Evolutionary conservation across 176 grass and related monocot species (phyloP).

Genomic region (Aegilops umbellulata): DNA sequence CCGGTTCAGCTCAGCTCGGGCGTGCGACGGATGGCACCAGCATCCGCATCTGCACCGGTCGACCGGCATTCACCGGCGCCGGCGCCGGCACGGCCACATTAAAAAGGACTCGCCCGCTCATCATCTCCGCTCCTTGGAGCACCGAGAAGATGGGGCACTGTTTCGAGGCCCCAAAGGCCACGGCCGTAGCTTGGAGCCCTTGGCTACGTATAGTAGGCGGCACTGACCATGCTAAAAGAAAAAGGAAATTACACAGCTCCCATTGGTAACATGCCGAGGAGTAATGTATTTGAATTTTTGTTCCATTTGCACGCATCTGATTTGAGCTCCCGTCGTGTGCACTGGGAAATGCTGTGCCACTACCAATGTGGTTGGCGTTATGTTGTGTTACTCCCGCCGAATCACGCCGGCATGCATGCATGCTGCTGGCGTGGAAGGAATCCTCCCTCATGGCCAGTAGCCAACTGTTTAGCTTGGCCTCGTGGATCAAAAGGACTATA

Average conservation of each 20-base stretch:
- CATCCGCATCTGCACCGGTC: not conserved
- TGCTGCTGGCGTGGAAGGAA: slow-evolving; percentile 12
- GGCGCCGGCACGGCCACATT: not conserved
- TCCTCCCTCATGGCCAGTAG: not conserved
- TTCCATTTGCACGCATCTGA: not conserved
- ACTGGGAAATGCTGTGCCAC: not conserved
- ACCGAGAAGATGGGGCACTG: slow-evolving; percentile 32
- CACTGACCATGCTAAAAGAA: not conserved
- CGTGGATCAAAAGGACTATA: not conserved
- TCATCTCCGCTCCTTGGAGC: slow-evolving; percentile 22
- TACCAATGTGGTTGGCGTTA: not conserved
- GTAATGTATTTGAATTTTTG: not conserved
- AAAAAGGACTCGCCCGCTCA: slow-evolving; percentile 21
- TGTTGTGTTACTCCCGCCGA: not conserved
- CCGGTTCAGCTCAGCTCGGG: not conserved
- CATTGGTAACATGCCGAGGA: not conserved
- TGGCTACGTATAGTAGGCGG: not conserved
- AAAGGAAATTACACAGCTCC: not conserved
- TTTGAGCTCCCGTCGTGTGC: not conserved
- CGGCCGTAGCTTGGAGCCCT: too few relatives aligned
- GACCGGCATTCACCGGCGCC: too few relatives aligned
- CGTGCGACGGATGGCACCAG: not conserved
- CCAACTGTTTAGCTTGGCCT: not conserved
- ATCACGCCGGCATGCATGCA: not conserved
- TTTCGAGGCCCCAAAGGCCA: slow-evolving; percentile 35